phyloP scores from a whole-genome alignment of 1,284 basidiomycete genomes.

The Heterobasidion irregulare region DNA sequence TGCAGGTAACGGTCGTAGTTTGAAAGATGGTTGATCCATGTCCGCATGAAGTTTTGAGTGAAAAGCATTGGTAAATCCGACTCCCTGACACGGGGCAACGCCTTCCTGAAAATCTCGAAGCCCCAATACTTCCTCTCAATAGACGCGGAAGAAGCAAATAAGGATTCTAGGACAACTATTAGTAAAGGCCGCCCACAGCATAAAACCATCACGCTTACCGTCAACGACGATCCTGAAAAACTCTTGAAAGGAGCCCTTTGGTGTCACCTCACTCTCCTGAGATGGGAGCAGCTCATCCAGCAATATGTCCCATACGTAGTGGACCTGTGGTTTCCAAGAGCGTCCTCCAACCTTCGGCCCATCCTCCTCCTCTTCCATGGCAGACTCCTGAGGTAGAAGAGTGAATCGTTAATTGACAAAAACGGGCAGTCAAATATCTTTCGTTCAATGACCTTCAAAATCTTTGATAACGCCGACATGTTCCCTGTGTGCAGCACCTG shows the following conservation, averaged over 20 bases:
- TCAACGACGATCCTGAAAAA: slow-evolving; percentile 90
- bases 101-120: slow-evolving; percentile 85
- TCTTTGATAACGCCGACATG: slow-evolving; percentile 63
- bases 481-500: slow-evolving; percentile 66
- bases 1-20: slow-evolving; percentile 84
- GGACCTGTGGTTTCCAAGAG: slow-evolving; percentile 85
- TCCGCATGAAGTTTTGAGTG: slow-evolving; percentile 93
- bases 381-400: slow-evolving; percentile 34
- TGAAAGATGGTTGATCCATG: slow-evolving; percentile 93
- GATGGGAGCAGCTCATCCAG: slow-evolving; percentile 67
- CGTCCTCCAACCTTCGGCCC: slow-evolving; percentile 20
- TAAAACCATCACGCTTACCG: slow-evolving; percentile 40
- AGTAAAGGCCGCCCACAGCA: background rate
- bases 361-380: slow-evolving; percentile 40
- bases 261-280: slow-evolving; percentile 24
- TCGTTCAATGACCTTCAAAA: slow-evolving; percentile 58
- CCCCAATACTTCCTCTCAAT: slow-evolving; percentile 93
- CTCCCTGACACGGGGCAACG: slow-evolving; percentile 61
- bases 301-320: slow-evolving; percentile 88
- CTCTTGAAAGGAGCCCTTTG: slow-evolving; percentile 74
- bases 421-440: slow-evolving; percentile 1
- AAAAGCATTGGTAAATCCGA: slow-evolving; percentile 80
- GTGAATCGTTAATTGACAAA: background rate
- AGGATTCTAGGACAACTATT: slow-evolving; percentile 50
- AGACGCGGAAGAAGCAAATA: slow-evolving; percentile 82